These are phyloP conservation scores for Mrakia gelida DNA, from an alignment of 768 basidiomycete genomes.

Conservation along the genomic window DNA sequence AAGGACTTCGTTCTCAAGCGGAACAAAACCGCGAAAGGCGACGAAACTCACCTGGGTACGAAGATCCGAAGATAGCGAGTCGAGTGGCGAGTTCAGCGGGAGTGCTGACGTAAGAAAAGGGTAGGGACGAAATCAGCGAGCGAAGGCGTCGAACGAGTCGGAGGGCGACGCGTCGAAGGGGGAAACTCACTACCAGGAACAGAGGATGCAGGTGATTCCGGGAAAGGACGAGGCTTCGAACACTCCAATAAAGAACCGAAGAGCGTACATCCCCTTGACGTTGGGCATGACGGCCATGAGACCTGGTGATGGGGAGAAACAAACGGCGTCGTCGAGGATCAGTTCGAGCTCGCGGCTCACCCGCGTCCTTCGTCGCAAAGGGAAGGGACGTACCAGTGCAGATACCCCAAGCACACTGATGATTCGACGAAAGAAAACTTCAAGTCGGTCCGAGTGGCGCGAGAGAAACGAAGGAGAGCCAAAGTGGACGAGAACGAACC, in stretches of 20 bases:
- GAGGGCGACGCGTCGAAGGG: background rate
- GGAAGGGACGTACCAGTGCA: background rate
- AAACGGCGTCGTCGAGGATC: no score
- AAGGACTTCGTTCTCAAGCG: no score
- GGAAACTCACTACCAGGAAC: slow-evolving; percentile 18
- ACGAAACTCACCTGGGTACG: slow-evolving; percentile 10
- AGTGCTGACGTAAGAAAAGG: slow-evolving; percentile 9
- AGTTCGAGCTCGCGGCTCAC: background rate
- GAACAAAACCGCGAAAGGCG: no score
- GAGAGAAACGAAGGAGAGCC: background rate
- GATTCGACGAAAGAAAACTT: no score
- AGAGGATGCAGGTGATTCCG: slow-evolving; percentile 21
- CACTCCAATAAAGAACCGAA: slow-evolving; percentile 38
- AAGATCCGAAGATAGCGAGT: slow-evolving; percentile 35
- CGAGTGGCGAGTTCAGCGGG: slow-evolving; percentile 34
- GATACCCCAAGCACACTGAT: background rate
- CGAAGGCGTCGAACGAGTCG: background rate
- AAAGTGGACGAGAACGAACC: slow-evolving; percentile 14
- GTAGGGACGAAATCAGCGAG: background rate
- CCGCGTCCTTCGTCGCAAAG: no score
- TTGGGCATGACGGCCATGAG: slow-evolving; percentile 24
- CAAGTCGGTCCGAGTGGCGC: background rate
- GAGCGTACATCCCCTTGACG: slow-evolving; percentile 33
- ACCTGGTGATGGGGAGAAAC: background rate
- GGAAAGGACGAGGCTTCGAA: slow-evolving; percentile 34